These are phyloP conservation scores for Suillus clintonianus DNA, from an alignment of 768 basidiomycete genomes.

Conservation along the genomic window DNA sequence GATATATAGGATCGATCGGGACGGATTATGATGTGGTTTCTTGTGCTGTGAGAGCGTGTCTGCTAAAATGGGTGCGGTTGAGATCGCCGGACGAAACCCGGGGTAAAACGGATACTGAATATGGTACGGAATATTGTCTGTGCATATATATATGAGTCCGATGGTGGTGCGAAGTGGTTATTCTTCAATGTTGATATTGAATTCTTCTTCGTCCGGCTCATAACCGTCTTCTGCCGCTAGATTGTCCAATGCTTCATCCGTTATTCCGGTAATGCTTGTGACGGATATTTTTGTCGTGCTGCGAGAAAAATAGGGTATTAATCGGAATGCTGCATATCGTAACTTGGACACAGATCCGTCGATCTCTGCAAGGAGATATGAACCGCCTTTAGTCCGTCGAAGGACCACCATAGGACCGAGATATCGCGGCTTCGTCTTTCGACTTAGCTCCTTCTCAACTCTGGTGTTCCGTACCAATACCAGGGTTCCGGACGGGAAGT, in stretches of 20 bases:
- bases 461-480: neutral
- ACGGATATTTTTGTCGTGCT: neutral
- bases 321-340: neutral
- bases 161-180: no score
- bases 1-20: no score
- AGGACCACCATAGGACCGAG: conserved; percentile 27
- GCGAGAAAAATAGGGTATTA: neutral
- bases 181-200: neutral
- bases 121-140: no score
- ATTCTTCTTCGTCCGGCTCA: neutral
- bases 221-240: neutral
- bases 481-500: neutral
- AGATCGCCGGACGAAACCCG: no score
- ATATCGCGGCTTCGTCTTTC: conserved; percentile 23
- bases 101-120: no score
- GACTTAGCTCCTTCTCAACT: conserved; percentile 9
- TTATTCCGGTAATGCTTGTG: neutral
- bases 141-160: no score
- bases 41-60: no score
- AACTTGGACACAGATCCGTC: conserved; percentile 16
- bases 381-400: conserved; percentile 12
- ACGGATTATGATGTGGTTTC: no score
- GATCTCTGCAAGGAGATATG: conserved; percentile 26
- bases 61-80: no score
- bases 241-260: neutral